These are phyloP conservation scores for Hypomontagnella monticulosa DNA, from an alignment of 495 filamentous ascomycete species.

Conservation along the genomic window DNA sequence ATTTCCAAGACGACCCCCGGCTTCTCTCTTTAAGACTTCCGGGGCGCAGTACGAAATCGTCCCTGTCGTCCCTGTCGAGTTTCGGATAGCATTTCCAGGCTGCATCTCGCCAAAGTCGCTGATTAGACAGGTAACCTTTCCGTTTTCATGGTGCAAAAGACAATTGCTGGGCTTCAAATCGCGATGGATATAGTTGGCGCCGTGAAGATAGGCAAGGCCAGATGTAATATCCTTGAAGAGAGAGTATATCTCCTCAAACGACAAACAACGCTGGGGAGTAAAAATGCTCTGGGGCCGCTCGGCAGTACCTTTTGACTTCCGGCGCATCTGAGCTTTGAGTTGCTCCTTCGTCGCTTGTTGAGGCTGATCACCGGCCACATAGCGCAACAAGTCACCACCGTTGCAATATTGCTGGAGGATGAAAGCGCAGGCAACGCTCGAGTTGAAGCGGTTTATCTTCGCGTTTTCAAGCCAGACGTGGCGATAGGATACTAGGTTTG, in stretches of 20 bases:
- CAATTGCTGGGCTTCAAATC: conserved; percentile 98
- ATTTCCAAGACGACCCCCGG: conserved; percentile 80
- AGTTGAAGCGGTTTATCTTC: conserved; percentile 82
- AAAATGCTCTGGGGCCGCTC: conserved; percentile 56
- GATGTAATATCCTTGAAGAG: conserved; percentile 97
- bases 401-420: conserved; percentile 99
- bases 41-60: conserved; percentile 98
- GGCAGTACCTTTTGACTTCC: conserved; percentile 71
- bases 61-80: conserved; percentile 91
- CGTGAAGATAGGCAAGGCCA: conserved; percentile 88
- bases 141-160: conserved; percentile 78
- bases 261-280: conserved; percentile 67
- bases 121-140: conserved; percentile 79
- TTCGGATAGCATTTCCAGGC: conserved; percentile 76
- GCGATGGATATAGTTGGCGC: conserved; percentile 94
- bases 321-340: conserved; percentile 84
- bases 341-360: conserved; percentile 73
- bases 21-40: conserved; percentile 81
- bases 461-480: conserved; percentile 97
- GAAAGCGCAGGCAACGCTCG: conserved; percentile 92
- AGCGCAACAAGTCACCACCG: conserved; percentile 87
- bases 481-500: conserved; percentile 95
- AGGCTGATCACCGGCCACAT: conserved; percentile 77
- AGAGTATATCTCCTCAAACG: conserved; percentile 93
- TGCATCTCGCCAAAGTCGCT: conserved; percentile 99